Evolutionary conservation across 1,139 yeast species (phyloP), one percentile per base, ranked within the genome.

Genomic region (Blastobotrys indianensis): DNA sequence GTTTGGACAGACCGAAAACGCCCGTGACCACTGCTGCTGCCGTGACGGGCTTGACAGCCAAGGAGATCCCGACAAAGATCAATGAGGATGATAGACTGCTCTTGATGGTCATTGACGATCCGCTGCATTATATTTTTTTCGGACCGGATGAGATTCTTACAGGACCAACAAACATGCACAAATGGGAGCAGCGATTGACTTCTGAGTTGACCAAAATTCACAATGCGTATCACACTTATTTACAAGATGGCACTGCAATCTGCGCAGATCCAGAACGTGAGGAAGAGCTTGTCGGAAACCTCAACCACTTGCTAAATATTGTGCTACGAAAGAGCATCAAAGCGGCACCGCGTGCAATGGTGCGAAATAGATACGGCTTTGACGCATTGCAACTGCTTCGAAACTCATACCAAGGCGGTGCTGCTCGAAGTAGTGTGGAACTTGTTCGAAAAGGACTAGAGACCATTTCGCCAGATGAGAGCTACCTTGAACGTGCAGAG

Each of bases 81-180:
- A 39, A 36, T 28, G 46, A 44, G 7, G 46, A 44, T n/a, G 46
- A 44, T 32, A 20, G 39, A n/a, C 39, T 35, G 11, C 28, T 44
- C 23, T 37, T 44, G 11, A 31, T 39, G 32, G 46, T 44, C 16
- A 35, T 44, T 25, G 43, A 44, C 32, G 40, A 44, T 15, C 46
- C 46, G 4, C 17, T 16, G 28, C 38, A 39, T 13, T 44, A 34
- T 29, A 11, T 44, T 16, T 44, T 44, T 28, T 46, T 46, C 31
- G 39, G 31, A 9, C 35, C 23, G 11, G 46, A 41, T 23, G 46
- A 39, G 37, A 36, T 46, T 11, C 41, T 46, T 2, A 39, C 43
- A 4, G 49, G 49, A 28, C 46, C 45, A 25, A 31, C 36, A 8
- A 46, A 46, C 35, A 42, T 46, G 46, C 45, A 38, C 38, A 31